phyloP scores from a whole-genome alignment of 768 basidiomycete genomes.

The Psilocybe cyanescens region DNA sequence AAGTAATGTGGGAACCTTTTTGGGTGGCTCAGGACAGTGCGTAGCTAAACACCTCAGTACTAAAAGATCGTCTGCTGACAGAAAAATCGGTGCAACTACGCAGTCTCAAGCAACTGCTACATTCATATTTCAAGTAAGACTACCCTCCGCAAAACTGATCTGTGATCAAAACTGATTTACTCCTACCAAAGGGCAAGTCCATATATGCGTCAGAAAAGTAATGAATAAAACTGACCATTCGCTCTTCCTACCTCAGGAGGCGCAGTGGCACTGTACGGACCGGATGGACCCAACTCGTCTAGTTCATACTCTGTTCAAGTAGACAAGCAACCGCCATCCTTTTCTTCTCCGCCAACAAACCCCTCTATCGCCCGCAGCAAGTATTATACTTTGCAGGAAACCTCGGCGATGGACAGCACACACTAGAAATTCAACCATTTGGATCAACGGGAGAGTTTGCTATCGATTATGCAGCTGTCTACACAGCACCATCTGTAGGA shows the following conservation, averaged over 20 bases:
- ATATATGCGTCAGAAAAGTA: background rate
- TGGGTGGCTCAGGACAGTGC: slow-evolving; percentile 18
- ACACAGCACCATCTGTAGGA: slow-evolving; percentile 20
- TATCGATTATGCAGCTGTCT: slow-evolving; percentile 20
- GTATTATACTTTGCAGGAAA: slow-evolving; percentile 17
- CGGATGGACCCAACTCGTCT: slow-evolving; percentile 35
- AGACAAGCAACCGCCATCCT: slow-evolving; percentile 19
- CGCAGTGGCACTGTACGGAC: slow-evolving; percentile 41
- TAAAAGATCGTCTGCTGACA: background rate
- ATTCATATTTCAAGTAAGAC: slow-evolving; percentile 17
- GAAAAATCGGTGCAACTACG: slow-evolving; percentile 9
- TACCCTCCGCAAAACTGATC: no score
- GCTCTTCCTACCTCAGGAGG: slow-evolving; percentile 20
- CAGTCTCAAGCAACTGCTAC: slow-evolving; percentile 5
- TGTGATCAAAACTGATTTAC: no score
- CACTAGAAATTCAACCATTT: background rate
- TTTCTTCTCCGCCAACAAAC: slow-evolving; percentile 14
- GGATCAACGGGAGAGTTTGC: slow-evolving; percentile 9
- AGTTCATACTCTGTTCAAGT: slow-evolving; percentile 31
- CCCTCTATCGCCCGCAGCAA: slow-evolving; percentile 14
- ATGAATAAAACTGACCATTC: background rate
- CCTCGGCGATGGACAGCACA: slow-evolving; percentile 17
- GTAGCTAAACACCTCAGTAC: slow-evolving; percentile 8
- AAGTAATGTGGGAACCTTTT: slow-evolving; percentile 8
- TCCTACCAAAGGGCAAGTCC: background rate